A percentile compares a stretch with the other conserved stretches of the same genome.
Conservation (phyloP, 179 eudicot genomes). For the Drosera spatulata region DNA sequence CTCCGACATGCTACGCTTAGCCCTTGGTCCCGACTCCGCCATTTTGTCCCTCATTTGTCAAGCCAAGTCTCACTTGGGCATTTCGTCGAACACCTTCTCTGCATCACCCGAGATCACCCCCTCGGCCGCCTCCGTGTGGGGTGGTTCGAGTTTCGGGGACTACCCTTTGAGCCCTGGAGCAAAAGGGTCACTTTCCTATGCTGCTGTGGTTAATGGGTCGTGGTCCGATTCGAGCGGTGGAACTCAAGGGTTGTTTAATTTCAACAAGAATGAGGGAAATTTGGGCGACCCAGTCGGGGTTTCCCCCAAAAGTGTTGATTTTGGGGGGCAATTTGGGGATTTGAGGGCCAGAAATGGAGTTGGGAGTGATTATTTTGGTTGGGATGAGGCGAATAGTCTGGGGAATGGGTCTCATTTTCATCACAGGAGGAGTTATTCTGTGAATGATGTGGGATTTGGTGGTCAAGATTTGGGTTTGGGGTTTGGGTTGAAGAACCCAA, state of each 20-base stretch:
- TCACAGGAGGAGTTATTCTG: no score
- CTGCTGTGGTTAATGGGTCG: conserved; percentile 49
- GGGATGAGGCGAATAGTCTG: no score
- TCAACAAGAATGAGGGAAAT: neutral
- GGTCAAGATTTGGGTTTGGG: conserved; percentile 29
- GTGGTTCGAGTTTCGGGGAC: conserved; percentile 12
- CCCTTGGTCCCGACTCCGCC: conserved; percentile 49
- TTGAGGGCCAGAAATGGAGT: no score
- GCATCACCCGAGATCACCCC: conserved; percentile 21
- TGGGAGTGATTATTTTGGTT: no score
- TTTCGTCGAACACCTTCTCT: conserved; percentile 39
- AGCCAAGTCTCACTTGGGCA: conserved; percentile 46
- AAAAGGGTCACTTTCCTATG: conserved; percentile 27
- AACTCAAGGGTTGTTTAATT: conserved; percentile 10
- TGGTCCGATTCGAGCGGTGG: conserved; percentile 9
- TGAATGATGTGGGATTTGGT: no score
- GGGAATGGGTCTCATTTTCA: no score
- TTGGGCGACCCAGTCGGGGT: no score
- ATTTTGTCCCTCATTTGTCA: conserved; percentile 35
- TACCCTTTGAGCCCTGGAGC: conserved; percentile 7
- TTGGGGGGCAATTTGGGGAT: no score
- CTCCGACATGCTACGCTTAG: conserved; percentile 63
- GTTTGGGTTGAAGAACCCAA: conserved; percentile 36
- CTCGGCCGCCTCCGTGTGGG: conserved; percentile 44
- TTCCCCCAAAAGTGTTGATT: no score